phyloP scores from a whole-genome alignment of 1,284 basidiomycete species.

The Athelia sp. region DNA sequence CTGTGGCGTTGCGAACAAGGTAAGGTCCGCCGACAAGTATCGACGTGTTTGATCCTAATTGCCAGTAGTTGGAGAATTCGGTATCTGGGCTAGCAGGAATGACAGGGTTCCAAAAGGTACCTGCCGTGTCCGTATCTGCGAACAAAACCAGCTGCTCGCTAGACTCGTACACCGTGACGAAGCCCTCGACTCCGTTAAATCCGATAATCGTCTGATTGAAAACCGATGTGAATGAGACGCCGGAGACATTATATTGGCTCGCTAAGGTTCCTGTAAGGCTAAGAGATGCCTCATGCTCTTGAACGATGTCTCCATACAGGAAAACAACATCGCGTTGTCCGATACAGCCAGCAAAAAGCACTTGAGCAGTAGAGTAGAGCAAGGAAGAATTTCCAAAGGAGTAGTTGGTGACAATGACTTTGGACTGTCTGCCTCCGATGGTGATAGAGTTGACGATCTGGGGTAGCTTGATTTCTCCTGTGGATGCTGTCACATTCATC shows the following conservation, averaged over 20 bases:
- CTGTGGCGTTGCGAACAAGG: constrained; percentile 44
- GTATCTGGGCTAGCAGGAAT: constrained; percentile 21
- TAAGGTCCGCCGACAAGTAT: constrained; percentile 55
- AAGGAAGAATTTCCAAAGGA: constrained; percentile 54
- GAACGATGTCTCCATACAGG: constrained; percentile 53
- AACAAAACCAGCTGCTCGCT: constrained; percentile 61
- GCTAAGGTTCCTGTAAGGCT: constrained; percentile 39
- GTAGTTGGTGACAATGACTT: constrained; percentile 65
- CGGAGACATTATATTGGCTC: constrained; percentile 21
- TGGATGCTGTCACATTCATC: constrained; percentile 48
- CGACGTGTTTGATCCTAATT: constrained; percentile 42
- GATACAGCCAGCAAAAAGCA: constrained; percentile 65
- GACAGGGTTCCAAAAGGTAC: constrained; percentile 50
- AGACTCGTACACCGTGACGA: constrained; percentile 63
- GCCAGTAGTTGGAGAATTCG: constrained; percentile 36
- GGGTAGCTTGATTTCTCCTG: constrained; percentile 50
- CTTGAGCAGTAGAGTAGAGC: constrained; percentile 61
- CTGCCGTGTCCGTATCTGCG: constrained; percentile 57
- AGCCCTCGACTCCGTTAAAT: constrained; percentile 51
- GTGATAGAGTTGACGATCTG: constrained; percentile 44
- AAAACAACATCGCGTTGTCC: constrained; percentile 65
- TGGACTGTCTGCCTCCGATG: constrained; percentile 64
- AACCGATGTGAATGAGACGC: constrained; percentile 22
- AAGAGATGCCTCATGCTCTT: constrained; percentile 57
- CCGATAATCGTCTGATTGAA: constrained; percentile 32